These are phyloP conservation scores for Penicillium sp. DNA, from an alignment of 2,329 filamentous ascomycete genomes.

Conservation along the genomic window DNA sequence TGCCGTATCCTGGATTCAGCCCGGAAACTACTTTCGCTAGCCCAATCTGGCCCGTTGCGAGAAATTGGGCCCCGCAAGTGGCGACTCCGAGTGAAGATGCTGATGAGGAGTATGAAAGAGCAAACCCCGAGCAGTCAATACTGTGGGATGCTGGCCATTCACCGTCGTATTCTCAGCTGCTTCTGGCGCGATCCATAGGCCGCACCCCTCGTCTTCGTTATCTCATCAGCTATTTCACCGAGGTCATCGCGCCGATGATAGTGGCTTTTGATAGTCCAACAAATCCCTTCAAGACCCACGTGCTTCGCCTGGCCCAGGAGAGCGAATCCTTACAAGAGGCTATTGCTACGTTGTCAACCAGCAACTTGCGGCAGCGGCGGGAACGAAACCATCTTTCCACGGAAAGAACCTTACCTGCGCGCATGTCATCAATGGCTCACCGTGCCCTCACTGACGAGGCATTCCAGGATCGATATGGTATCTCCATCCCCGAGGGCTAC, in stretches of 20 bases:
- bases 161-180: constrained; percentile 38
- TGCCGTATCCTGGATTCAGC: constrained; percentile 16
- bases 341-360: constrained; percentile 83
- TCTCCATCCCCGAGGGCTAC: constrained; percentile 57
- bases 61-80: constrained; percentile 5
- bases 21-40: constrained; percentile 12
- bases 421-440: constrained; percentile 50
- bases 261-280: constrained; percentile 84
- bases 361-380: constrained; percentile 82
- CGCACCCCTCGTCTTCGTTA: constrained; percentile 78
- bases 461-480: constrained; percentile 41
- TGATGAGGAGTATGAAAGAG: constrained; percentile 22
- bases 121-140: constrained; percentile 11
- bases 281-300: constrained; percentile 83
- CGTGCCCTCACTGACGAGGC: constrained; percentile 42
- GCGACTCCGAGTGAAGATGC: constrained; percentile 15
- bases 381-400: constrained; percentile 57
- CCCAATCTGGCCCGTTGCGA: constrained; percentile 15
- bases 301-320: constrained; percentile 73
- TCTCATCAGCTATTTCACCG: constrained; percentile 91
- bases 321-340: constrained; percentile 89
- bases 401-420: constrained; percentile 51
- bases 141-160: constrained; percentile 25
- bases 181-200: constrained; percentile 51
- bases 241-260: constrained; percentile 86